A percentile compares a stretch with the other conserved stretches of the same genome.
These are phyloP conservation scores for Syzygium jambos DNA, from an alignment of 345 rosid species.

Conservation along the genomic window DNA sequence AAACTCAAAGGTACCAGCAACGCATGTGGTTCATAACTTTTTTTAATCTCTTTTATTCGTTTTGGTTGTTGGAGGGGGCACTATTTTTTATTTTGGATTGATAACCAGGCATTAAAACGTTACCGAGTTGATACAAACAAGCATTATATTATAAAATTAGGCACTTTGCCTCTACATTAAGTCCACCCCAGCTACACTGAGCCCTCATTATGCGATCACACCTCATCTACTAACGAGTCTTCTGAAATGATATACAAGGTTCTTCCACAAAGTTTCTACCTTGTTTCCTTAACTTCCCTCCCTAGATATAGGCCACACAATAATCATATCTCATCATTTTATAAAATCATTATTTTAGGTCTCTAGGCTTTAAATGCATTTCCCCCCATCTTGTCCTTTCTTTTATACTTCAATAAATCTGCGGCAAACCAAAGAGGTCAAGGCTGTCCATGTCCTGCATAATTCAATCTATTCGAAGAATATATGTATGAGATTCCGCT, in stretches of 20 bases:
- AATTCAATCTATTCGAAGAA: background rate
- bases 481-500: background rate
- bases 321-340: background rate
- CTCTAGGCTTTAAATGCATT: background rate
- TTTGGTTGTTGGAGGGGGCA: background rate
- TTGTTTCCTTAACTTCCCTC: background rate
- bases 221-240: background rate
- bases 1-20: background rate
- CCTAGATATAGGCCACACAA: background rate
- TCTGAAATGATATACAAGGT: background rate
- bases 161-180: background rate
- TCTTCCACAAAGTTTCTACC: background rate
- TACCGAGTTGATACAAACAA: background rate
- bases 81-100: background rate
- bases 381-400: background rate
- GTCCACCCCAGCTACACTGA: background rate
- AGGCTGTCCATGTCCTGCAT: background rate
- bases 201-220: background rate
- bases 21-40: background rate
- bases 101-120: background rate
- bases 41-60: background rate
- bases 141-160: background rate
- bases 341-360: background rate
- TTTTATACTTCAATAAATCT: background rate
- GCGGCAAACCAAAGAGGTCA: background rate